phyloP scores from a whole-genome alignment of 768 basidiomycete species.

The Psilocybe sp. region DNA sequence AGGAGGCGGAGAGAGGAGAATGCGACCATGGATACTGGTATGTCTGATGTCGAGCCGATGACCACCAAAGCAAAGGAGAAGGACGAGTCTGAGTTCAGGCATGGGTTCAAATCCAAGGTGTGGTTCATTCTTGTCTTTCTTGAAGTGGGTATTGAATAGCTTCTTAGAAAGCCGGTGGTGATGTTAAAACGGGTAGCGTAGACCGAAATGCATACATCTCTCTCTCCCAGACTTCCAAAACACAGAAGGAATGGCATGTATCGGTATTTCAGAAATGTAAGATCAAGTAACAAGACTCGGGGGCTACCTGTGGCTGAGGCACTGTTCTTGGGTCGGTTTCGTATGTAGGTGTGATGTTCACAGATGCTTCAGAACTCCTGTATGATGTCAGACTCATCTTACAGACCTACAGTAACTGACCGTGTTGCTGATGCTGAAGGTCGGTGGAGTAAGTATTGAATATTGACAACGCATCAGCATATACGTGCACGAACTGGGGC shows the following conservation, averaged over 20 bases:
- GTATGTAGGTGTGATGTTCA: slow-evolving; percentile 60
- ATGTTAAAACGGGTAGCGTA: slow-evolving; percentile 80
- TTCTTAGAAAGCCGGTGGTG: slow-evolving; percentile 87
- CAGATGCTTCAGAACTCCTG: background rate
- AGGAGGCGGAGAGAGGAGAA: slow-evolving; percentile 76
- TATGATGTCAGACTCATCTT: background rate
- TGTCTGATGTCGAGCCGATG: slow-evolving; percentile 19
- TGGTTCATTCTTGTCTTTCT: slow-evolving; percentile 18
- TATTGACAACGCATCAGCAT: too few species aligned
- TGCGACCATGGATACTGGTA: slow-evolving; percentile 70
- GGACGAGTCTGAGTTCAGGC: slow-evolving; percentile 55
- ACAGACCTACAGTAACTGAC: slow-evolving; percentile 60
- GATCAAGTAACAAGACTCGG: slow-evolving; percentile 36
- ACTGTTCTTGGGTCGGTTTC: slow-evolving; percentile 44
- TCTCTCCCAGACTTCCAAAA: slow-evolving; percentile 72
- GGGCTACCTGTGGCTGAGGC: slow-evolving; percentile 42
- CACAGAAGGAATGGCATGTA: slow-evolving; percentile 34
- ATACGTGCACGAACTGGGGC: too few species aligned
- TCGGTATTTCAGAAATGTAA: slow-evolving; percentile 66
- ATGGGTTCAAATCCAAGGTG: slow-evolving; percentile 96
- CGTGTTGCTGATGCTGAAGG: too few species aligned
- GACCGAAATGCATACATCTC: slow-evolving; percentile 94
- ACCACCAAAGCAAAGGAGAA: slow-evolving; percentile 38
- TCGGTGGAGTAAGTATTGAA: too few species aligned
- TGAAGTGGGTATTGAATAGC: slow-evolving; percentile 8